Percentiles rank a stretch among this genome's conserved stretches.
Conservation (phyloP, 495 filamentous ascomycete genomes). For the Trichocladium uniseriatum region DNA sequence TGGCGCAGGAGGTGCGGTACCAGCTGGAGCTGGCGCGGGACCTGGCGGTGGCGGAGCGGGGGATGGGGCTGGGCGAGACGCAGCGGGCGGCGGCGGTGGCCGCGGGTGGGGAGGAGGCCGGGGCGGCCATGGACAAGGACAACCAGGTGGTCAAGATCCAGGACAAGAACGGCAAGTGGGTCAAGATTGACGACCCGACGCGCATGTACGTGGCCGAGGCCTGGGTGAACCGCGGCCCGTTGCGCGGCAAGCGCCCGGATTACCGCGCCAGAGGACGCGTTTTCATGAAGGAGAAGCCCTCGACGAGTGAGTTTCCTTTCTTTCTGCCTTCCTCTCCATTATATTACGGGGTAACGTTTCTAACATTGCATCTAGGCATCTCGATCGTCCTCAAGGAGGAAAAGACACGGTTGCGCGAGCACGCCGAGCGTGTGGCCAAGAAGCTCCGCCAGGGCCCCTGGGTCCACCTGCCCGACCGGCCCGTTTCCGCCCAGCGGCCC, state of each 20-base stretch:
- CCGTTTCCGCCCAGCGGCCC: slow-evolving; percentile 67
- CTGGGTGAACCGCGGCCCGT: slow-evolving; percentile 72
- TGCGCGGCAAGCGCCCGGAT: slow-evolving; percentile 43
- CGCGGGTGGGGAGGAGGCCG: background rate
- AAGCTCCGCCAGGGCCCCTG: slow-evolving; percentile 63
- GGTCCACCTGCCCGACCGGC: slow-evolving; percentile 74
- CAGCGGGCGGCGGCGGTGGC: background rate
- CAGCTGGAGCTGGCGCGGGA: slow-evolving; percentile 72
- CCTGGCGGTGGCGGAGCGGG: slow-evolving; percentile 61
- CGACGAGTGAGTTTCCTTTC: slow-evolving; percentile 52
- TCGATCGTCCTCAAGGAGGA: slow-evolving; percentile 85
- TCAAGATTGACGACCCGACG: slow-evolving; percentile 58
- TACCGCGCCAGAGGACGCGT: slow-evolving; percentile 62
- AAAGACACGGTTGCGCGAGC: slow-evolving; percentile 70
- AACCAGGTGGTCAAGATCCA: slow-evolving; percentile 30
- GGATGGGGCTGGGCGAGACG: slow-evolving; percentile 67
- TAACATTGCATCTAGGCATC: slow-evolving; percentile 43
- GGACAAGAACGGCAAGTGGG: slow-evolving; percentile 49
- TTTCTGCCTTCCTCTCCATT: background rate
- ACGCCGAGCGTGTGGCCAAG: slow-evolving; percentile 65
- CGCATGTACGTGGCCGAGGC: slow-evolving; percentile 80
- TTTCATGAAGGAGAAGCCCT: slow-evolving; percentile 51
- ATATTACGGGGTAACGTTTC: background rate
- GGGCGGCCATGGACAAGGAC: slow-evolving; percentile 7
- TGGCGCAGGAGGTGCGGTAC: slow-evolving; percentile 63